Evolutionary conservation across 805 yeast genomes (phyloP), one percentile per base, ranked within the genome.

Genomic region (Lipomyces yamanashiensis): DNA sequence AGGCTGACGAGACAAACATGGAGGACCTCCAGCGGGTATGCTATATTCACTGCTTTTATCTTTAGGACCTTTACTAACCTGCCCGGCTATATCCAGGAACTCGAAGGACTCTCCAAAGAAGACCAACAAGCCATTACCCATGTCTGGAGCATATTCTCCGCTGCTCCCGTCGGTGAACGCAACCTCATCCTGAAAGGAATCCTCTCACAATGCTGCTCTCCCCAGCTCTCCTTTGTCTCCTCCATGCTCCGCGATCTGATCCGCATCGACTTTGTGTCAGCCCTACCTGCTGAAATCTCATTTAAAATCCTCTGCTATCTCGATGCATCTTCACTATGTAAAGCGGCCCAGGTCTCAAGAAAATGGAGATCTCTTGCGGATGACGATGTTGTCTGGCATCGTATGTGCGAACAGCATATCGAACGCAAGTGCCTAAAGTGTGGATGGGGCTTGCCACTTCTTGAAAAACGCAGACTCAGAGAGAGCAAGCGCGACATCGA

Each of bases 361-460:
- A 85, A 84, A 58, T 95, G 99, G 99, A 87, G 90, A 74, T 79
- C 79, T 61, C 79, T 95, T 63, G 98, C 99, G 1, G 97, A 95
- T 75, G 98, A 93, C 74, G 98, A 95, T 73, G 79, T 96, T 55
- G 98, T 95, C 2, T 95, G 99, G 99, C 95, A 93, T 74, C 92
- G 93, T 70, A 88, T 95, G 92, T 95, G 99, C 74, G 97, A 92
- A 74, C 99, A 95, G 77, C 99, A 95, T 76, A 95, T 95, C 60
- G 99, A 95, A 77, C 83, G 96, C 64, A 95, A 95, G 76, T 95
- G 99, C 78, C 96, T 97, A 45, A 90, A 90, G 73, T 95, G 99
- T 78, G 99, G 99, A 15, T 95, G 99, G 99, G 99, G 99, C 4
- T 81, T 95, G 68, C 99, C 99, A 2, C 78, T 95, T 64, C 84